phyloP scores from a whole-genome alignment of 352 stramenopile species.

The Globisporangium okanoganense region DNA sequence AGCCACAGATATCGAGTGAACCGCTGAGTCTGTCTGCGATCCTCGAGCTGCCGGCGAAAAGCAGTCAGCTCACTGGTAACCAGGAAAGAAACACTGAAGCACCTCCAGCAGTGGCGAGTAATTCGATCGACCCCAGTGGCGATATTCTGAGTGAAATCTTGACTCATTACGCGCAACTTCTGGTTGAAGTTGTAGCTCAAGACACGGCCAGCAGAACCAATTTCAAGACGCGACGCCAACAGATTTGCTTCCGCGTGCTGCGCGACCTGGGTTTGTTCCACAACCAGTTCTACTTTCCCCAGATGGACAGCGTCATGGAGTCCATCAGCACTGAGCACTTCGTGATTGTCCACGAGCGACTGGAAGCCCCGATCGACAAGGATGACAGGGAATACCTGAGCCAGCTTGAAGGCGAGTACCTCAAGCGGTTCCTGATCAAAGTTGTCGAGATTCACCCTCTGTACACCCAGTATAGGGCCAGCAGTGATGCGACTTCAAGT shows the following conservation, averaged over 20 bases:
- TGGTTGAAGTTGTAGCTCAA: slow-evolving; percentile 1
- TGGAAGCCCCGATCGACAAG: slow-evolving; percentile 1
- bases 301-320: slow-evolving; percentile 34
- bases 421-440: slow-evolving; percentile 11
- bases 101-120: not conserved
- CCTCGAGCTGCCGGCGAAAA: slow-evolving; percentile 1
- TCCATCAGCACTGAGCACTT: slow-evolving; percentile 5
- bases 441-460: slow-evolving; percentile 11
- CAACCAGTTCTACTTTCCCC: slow-evolving; percentile 50
- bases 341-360: slow-evolving; percentile 10
- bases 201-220: not conserved
- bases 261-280: slow-evolving; percentile 51
- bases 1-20: not conserved
- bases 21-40: slow-evolving; percentile 11
- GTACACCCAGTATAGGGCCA: not conserved
- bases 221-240: slow-evolving; percentile 6
- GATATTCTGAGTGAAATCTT: slow-evolving; percentile 4
- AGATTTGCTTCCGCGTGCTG: slow-evolving; percentile 34
- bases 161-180: slow-evolving; percentile 1
- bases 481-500: not conserved
- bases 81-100: not conserved
- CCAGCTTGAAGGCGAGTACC: slow-evolving; percentile 1
- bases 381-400: not conserved
- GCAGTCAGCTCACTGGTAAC: not conserved
- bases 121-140: not conserved